These are phyloP conservation scores for Kodamaea derodonti DNA, from an alignment of 1,139 yeast genomes.

Conservation along the genomic window DNA sequence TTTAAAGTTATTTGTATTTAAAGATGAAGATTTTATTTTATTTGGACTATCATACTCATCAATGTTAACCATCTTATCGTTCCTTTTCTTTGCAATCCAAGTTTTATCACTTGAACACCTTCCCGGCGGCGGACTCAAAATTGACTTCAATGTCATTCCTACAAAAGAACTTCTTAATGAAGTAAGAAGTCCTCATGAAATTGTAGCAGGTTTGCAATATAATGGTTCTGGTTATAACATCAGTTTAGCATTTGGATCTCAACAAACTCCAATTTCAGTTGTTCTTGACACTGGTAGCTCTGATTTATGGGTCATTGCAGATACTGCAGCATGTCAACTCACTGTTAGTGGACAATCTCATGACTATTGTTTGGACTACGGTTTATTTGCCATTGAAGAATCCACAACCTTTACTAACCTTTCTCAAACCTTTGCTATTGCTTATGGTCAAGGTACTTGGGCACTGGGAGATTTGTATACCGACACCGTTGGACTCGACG, in stretches of 20 bases:
- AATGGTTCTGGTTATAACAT: too few species aligned
- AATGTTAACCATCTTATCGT: too few species aligned
- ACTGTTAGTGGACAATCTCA: slow-evolving; percentile 1
- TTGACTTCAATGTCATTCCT: too few species aligned
- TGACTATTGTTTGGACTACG: slow-evolving; percentile 5
- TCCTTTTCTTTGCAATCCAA: too few species aligned
- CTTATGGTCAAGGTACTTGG: slow-evolving; percentile 11
- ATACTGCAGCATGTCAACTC: slow-evolving; percentile 4
- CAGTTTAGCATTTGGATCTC: slow-evolving; percentile 9
- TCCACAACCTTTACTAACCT: slow-evolving; percentile 8
- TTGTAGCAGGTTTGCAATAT: too few species aligned
- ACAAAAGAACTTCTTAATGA: too few species aligned
- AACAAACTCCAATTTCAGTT: slow-evolving; percentile 7
- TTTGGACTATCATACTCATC: too few species aligned
- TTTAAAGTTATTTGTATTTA: too few species aligned
- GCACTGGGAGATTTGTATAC: slow-evolving; percentile 8
- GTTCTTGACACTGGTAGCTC: slow-evolving; percentile 20
- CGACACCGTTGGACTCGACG: slow-evolving; percentile 6
- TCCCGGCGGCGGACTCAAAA: too few species aligned
- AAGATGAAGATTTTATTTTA: too few species aligned
- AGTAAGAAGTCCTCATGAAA: too few species aligned
- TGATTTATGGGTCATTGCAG: slow-evolving; percentile 17
- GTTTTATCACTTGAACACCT: too few species aligned
- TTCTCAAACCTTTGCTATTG: slow-evolving; percentile 7
- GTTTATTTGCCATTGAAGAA: slow-evolving; percentile 8